Percentiles rank a stretch among this genome's conserved stretches.
Evolutionary conservation across 2,329 filamentous ascomycete species (phyloP).

Genomic region (Diaporthe longicolla): DNA sequence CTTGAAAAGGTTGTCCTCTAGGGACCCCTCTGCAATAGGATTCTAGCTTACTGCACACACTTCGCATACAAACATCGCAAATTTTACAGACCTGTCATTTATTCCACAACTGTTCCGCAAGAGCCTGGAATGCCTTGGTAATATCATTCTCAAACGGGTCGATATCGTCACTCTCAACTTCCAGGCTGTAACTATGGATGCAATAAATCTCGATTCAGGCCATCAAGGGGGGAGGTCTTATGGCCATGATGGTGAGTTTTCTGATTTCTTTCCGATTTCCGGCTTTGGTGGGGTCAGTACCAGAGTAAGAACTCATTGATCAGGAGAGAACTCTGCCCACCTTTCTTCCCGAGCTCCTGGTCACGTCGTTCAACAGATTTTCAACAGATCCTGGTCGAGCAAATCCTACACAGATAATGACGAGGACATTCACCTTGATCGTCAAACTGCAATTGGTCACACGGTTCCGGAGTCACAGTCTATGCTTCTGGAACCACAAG

Average conservation of each 20-base stretch:
- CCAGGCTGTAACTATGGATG: background rate
- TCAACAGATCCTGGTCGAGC: background rate
- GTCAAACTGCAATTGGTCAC: background rate
- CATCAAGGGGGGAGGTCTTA: background rate
- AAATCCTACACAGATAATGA: background rate
- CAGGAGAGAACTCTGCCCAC: background rate
- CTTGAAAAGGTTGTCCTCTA: no score
- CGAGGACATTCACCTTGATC: background rate
- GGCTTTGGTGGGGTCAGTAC: background rate
- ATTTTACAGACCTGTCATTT: no score
- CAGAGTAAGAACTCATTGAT: background rate
- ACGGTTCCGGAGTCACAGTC: background rate
- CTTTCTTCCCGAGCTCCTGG: background rate
- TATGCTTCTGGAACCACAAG: background rate
- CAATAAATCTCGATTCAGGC: background rate
- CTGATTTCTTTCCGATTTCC: background rate
- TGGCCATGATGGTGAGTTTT: background rate
- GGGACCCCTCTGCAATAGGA: no score
- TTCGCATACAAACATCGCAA: no score
- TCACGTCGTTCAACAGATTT: background rate
- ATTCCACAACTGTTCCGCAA: no score
- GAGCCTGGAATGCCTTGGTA: no score
- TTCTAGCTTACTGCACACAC: no score
- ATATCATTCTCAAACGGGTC: no score
- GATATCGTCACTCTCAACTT: no score